Conservation (phyloP, 768 basidiomycete species). For the Hericium erinaceus region DNA sequence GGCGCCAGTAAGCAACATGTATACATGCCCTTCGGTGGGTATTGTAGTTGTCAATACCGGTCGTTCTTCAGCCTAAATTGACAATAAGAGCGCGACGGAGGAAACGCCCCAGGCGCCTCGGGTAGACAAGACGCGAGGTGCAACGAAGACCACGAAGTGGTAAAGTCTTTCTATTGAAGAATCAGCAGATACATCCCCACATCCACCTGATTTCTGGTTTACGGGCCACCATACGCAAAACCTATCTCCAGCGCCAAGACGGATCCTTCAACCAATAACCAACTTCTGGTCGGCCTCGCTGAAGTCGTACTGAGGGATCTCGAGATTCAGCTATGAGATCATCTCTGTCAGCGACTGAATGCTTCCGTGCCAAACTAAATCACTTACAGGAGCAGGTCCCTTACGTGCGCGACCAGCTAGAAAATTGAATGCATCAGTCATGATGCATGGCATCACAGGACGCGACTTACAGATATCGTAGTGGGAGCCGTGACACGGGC, state of each 20-base stretch:
- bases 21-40: too few species aligned
- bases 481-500: slow-evolving; percentile 98
- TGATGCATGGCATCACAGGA: slow-evolving; percentile 2
- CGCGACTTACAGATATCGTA: slow-evolving; percentile 80
- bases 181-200: background rate
- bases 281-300: slow-evolving; percentile 83
- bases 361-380: background rate
- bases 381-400: slow-evolving; percentile 87
- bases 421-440: slow-evolving; percentile 11
- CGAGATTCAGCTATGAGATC: slow-evolving; percentile 70
- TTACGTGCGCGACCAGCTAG: slow-evolving; percentile 89
- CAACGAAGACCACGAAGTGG: background rate
- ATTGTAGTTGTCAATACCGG: too few species aligned
- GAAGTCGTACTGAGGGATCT: slow-evolving; percentile 84
- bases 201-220: background rate
- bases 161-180: background rate
- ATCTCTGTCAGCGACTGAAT: slow-evolving; percentile 6
- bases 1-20: too few species aligned
- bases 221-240: background rate
- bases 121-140: too few species aligned
- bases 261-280: slow-evolving; percentile 56
- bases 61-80: too few species aligned
- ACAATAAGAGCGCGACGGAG: too few species aligned
- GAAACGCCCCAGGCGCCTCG: too few species aligned
- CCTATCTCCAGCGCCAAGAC: background rate